Percentiles rank a stretch among this genome's conserved stretches.
These are phyloP conservation scores for Eurotiales sp. DNA, from an alignment of 2,329 filamentous ascomycete species.

Conservation along the genomic window DNA sequence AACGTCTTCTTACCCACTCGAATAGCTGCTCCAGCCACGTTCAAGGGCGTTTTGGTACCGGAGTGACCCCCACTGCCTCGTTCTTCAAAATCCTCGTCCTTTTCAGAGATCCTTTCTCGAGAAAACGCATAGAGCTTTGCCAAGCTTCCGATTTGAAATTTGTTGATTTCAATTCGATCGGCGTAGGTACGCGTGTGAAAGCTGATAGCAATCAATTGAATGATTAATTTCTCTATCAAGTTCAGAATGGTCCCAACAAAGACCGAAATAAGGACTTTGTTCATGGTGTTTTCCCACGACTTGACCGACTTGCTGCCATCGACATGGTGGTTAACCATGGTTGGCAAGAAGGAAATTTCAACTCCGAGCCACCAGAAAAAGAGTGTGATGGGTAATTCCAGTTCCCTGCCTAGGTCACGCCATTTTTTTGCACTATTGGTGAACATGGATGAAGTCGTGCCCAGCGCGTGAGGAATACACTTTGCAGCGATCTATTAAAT, in stretches of 20 bases:
- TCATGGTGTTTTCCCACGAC: constrained; percentile 70
- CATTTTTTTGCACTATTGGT: constrained; percentile 91
- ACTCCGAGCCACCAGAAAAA: constrained; percentile 92
- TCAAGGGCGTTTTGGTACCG: constrained; percentile 70
- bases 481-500: constrained; percentile 60
- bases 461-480: constrained; percentile 59
- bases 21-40: constrained; percentile 64
- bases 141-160: constrained; percentile 73
- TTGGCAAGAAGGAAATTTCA: constrained; percentile 79
- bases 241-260: constrained; percentile 79
- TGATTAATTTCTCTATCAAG: constrained; percentile 85
- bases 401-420: constrained; percentile 78
- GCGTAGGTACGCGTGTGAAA: constrained; percentile 91
- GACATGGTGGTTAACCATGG: constrained; percentile 64
- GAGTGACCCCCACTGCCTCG: constrained; percentile 39
- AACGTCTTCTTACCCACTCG: constrained; percentile 72
- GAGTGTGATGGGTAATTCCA: constrained; percentile 79
- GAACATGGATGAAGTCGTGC: constrained; percentile 66
- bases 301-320: constrained; percentile 51
- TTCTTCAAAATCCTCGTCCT: constrained; percentile 74
- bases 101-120: constrained; percentile 61
- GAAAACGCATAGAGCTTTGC: constrained; percentile 64
- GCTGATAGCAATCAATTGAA: constrained; percentile 89
- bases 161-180: constrained; percentile 86
- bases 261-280: constrained; percentile 82